Evolutionary conservation across 352 stramenopile species (phyloP), one percentile per base, ranked within the genome.

Genomic region (Globisporangium polare): DNA sequence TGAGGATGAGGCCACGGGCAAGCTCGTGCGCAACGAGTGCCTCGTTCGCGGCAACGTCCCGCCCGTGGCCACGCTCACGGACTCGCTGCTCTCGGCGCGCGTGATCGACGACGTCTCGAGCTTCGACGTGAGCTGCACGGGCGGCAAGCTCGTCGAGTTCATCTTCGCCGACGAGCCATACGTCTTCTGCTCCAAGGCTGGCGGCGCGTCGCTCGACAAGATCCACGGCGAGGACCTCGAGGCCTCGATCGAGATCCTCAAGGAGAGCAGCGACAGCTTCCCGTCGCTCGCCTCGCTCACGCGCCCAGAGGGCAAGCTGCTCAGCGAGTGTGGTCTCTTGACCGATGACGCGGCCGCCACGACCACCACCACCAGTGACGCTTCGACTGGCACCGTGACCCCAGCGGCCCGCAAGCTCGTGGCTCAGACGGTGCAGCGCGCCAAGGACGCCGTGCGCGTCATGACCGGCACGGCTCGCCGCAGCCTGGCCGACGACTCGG

Each of bases 101-200:
- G 66, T 72, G n/a, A 68, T 72, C 22, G 65, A 74, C 43, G 63
- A 71, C 6, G 63, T 60, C 33, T 45, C 58, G 27, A 55, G 52
- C 47, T 66, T 69, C n/a, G 35, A 55, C 20, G 51, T 71, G 2
- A 15, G 45, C 1, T 69, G 68, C 37, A 22, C 42, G 2, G 42
- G 60, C 43, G 66, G 66, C 45, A 64, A 73, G 24, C 64, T 80
- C 24, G 63, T 77, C 17, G 54, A 77, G 26, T 46, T 77, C 15
- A 53, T 49, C 17, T 75, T 80, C 39, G 66, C 72, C 18, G 61
- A 65, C 29, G 72, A 77, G 60, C 50, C 69, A 26, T 80, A 62
- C 55, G 72, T 80, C 24, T 71, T 77, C 41, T 80, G 72, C 56
- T 61, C 60, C 17, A 60, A 49, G 27, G 15, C 37, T 33, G 6